A percentile compares a stretch with the other conserved stretches of the same genome.
phyloP scores from a whole-genome alignment of 1,284 basidiomycete genomes.

The Neolentinus lepideus region DNA sequence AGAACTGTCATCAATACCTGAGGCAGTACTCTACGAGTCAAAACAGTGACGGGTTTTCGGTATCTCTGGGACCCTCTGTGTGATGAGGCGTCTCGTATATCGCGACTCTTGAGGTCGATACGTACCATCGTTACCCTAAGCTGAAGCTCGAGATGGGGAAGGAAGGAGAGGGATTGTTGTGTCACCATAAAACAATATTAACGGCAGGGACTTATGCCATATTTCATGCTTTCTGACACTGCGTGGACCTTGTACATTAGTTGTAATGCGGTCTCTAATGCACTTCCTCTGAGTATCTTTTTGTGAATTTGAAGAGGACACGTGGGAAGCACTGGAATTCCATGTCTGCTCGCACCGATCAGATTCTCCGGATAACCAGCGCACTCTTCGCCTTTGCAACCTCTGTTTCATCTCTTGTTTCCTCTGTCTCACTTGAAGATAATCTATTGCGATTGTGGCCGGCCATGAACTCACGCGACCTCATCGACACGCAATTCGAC shows the following conservation, averaged over 20 bases:
- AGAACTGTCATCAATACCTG: background rate
- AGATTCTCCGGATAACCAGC: background rate
- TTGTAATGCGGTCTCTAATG: too few relatives aligned
- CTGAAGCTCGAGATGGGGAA: too few relatives aligned
- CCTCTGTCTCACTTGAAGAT: background rate
- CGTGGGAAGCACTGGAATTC: background rate
- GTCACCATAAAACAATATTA: too few relatives aligned
- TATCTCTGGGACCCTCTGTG: background rate
- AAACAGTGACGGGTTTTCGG: background rate
- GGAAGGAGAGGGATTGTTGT: too few relatives aligned
- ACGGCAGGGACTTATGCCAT: too few relatives aligned
- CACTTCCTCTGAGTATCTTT: too few relatives aligned
- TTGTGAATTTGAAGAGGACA: background rate
- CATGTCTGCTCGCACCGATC: background rate
- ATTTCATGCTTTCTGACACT: too few relatives aligned
- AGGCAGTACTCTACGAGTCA: background rate
- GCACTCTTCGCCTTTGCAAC: background rate
- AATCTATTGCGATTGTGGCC: background rate
- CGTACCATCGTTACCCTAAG: too few relatives aligned
- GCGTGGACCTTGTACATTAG: too few relatives aligned
- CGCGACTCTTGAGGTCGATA: too few relatives aligned
- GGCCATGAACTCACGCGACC: conserved; percentile 49
- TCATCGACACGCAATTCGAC: conserved; percentile 82
- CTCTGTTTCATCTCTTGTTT: background rate
- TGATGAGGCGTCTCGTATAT: too few relatives aligned